Base-by-base conservation (phyloP, 148 eudicot genomes). In the Chenopodium album region DNA sequence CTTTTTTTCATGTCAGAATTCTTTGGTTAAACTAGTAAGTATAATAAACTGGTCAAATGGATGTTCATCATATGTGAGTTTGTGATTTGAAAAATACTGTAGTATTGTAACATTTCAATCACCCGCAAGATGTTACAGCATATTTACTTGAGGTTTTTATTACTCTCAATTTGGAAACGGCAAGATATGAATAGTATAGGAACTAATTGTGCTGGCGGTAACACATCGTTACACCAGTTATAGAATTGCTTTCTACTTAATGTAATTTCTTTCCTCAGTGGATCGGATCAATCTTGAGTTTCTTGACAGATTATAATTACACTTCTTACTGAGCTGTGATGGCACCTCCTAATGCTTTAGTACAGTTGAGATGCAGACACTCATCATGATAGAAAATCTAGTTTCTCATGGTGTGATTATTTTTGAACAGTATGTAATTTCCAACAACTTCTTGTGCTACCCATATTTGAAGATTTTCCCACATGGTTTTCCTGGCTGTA, bases 1-100 rank as follows among this genome's bases (percentile, higher is more conserved):
- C 84, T 81, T 81, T 73, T 56, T 72, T 85, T 81, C 70, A 73
- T 77, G 79, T 37, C 70, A 50, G 81, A 60, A 74, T 77, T 46
- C 26, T 44, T 47, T 50, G 77, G 37, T 23, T 26, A 46, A 74
- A 16, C 46, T 77, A 37, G 29, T 9, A 65, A 78, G 82, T 73
- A 74, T 68, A 73, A 9, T 54, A 14, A 29, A 54, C 66, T 63
- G 13, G 63, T 80, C 75, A 72, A 63, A 69, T 37, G 48, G 28
- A 76, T 80, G 79, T 76, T 80, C 63, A 31, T 77, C n/a, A 76
- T 48, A 47, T 62, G 78, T 67, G 20, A 41, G 44, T 63, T 12
- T 48, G 50, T 76, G 17, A 71, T 31, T 76, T 63, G 19, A 62
- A 62, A 47, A 34, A 37, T 48, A 41, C 8, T 79, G 6, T 73